These are phyloP conservation scores for Tricholoma furcatifolium DNA, from an alignment of 768 basidiomycete genomes.

Conservation along the genomic window DNA sequence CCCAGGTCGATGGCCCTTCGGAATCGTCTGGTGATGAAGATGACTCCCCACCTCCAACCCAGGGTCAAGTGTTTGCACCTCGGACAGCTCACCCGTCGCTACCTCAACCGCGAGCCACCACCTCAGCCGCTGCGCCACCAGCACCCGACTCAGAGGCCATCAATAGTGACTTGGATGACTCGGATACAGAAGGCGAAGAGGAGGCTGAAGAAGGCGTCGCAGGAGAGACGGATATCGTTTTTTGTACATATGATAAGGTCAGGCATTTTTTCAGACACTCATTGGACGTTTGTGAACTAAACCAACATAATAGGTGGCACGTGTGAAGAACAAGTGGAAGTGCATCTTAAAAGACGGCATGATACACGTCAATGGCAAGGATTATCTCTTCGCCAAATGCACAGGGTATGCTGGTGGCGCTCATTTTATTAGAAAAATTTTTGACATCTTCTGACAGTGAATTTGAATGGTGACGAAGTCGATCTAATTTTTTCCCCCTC, in stretches of 20 bases:
- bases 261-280: slow-evolving; percentile 14
- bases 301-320: slow-evolving; percentile 67
- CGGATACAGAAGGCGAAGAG: slow-evolving; percentile 83
- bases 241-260: slow-evolving; percentile 99
- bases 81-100: slow-evolving; percentile 72
- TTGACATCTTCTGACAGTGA: slow-evolving; percentile 26
- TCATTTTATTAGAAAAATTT: background rate
- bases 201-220: slow-evolving; percentile 76
- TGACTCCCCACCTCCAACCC: slow-evolving; percentile 63
- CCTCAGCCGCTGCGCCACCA: slow-evolving; percentile 31
- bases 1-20: slow-evolving; percentile 82
- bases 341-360: slow-evolving; percentile 96
- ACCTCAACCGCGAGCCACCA: slow-evolving; percentile 53
- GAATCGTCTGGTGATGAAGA: slow-evolving; percentile 63
- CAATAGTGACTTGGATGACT: slow-evolving; percentile 95
- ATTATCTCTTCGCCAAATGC: slow-evolving; percentile 97
- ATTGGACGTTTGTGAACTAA: background rate
- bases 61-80: slow-evolving; percentile 61
- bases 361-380: slow-evolving; percentile 95
- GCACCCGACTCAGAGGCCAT: slow-evolving; percentile 77
- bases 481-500: slow-evolving; percentile 1
- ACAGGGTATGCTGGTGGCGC: slow-evolving; percentile 66
- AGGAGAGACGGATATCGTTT: slow-evolving; percentile 87
- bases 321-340: slow-evolving; percentile 99
- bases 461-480: slow-evolving; percentile 37